These are phyloP conservation scores for Cordia subcordata DNA, from an alignment of 257 asterid genomes.

Conservation along the genomic window DNA sequence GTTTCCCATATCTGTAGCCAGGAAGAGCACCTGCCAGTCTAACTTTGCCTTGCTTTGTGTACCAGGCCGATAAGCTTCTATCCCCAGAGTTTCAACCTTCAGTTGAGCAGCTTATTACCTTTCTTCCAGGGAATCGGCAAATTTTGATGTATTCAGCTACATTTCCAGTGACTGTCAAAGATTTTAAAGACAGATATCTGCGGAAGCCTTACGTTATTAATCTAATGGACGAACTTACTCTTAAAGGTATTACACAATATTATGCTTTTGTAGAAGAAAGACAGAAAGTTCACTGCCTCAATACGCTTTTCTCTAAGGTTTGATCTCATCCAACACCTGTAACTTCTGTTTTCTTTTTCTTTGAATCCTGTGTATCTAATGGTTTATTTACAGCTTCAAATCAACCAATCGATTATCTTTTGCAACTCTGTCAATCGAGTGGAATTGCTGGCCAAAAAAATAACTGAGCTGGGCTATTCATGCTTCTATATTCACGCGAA, in stretches of 20 bases:
- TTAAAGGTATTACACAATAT: slow-evolving; percentile 74
- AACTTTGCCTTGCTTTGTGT: neutral
- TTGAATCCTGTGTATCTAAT: slow-evolving; percentile 5
- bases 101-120: slow-evolving; percentile 54
- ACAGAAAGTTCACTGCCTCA: slow-evolving; percentile 81
- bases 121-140: slow-evolving; percentile 47
- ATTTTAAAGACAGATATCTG: slow-evolving; percentile 60
- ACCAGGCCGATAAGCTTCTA: slow-evolving; percentile 72
- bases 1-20: too few relatives aligned
- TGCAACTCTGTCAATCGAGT: slow-evolving; percentile 81
- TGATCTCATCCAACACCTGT: slow-evolving; percentile 1
- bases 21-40: too few relatives aligned
- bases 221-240: slow-evolving; percentile 79
- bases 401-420: slow-evolving; percentile 73
- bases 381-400: slow-evolving; percentile 55
- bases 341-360: neutral
- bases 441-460: slow-evolving; percentile 72
- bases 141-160: slow-evolving; percentile 78
- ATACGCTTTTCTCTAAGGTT: slow-evolving; percentile 77
- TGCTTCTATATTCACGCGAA: slow-evolving; percentile 83
- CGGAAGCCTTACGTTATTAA: slow-evolving; percentile 60
- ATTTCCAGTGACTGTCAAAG: slow-evolving; percentile 74
- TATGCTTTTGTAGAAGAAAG: slow-evolving; percentile 85
- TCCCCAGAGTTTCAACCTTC: slow-evolving; percentile 83
- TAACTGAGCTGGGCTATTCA: slow-evolving; percentile 78